Base-by-base conservation (phyloP, 768 basidiomycete genomes). In the Cubamyces lactineus region DNA sequence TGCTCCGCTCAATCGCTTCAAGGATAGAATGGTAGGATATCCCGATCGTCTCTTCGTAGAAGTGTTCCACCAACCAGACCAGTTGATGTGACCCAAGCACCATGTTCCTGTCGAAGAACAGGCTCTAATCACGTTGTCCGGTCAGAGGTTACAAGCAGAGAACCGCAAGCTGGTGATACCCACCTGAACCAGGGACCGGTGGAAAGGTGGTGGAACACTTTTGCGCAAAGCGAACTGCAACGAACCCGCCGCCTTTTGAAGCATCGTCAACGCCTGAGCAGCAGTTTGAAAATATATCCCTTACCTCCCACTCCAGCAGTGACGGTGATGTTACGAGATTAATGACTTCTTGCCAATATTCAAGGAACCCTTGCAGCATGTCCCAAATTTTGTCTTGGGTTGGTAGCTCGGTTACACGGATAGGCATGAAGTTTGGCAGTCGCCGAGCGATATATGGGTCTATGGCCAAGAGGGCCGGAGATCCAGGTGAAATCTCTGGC, bases 371-470 rank as follows among this genome's bases (percentile, higher is more conserved):
- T 6, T 77, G 71, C 1, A 91, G 65, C 0, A 77, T 75, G 26
- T 79, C 66, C 84, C 87, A 92, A 0, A 80, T 82, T 2, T 77
- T 70, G 30, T 80, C 75, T 49, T 80, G 74, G 5, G 80, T 66
- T 0, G 84, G 84, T 0, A 86, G 68, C 24, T 78, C 74, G 9
- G 91, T 74, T 5, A 84, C 74, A n/a, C 87, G 84, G 19, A 89
- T 81, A 0, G 91, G 91, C 66, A 89, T 83, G 58, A 83, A 84
- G 30, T 84, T 86, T 48, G 84, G 84, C 2, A 93, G 77, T 26
- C 80, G 78, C n/a, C 90, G 85, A 2, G 84, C 81, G 49, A 91
- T 82, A 53, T 81, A 78, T 0, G 88, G 85, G 66, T 92, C 89
- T 50, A 92, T 89, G 1, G 83, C 84, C 2, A 79, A 73, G 17